Base-by-base conservation (phyloP, 2,329 filamentous ascomycete species). In the Claviceps sp. region DNA sequence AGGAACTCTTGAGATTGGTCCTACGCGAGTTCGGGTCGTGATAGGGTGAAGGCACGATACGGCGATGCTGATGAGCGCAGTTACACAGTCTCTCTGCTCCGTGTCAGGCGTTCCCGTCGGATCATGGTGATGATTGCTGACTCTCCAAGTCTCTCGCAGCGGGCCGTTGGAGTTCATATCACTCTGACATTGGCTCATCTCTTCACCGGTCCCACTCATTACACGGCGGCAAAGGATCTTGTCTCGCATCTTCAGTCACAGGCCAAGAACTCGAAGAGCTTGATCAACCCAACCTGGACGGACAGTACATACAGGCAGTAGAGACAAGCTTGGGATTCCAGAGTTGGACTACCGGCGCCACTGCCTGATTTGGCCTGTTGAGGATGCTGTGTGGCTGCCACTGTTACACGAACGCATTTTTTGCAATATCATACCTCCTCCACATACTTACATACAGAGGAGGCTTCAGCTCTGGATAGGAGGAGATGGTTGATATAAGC, bases 161-260 rank as follows among this genome's bases (percentile, higher is more conserved):
- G 19, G 41, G 50, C 46, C 41, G 38, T 50, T 39, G 16, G 26
- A 45, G 30, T 52, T 37, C 19, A 45, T 11, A 22, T 11, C 17
- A 24, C 16, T 24, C 47, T 52, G 47, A 47, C 45, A 58, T 56
- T 59, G 54, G 55, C 48, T 51, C 46, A 41, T 47, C 30, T 42
- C 37, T 50, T 60, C 58, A 61, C 59, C 59, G 59, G 57, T 59
- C 57, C 58, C 59, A 53, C 57, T 54, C 41, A 42, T 22, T 39
- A 46, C 44, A 46, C 22, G 40, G 45, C 24, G 24, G 49, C 44
- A 51, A 48, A 48, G 43, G 43, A 22, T 47, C 39, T 17, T 52
- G 53, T 47, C 47, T 54, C 41, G 34, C 46, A 51, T n/a, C 26
- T 22, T 52, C 50, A 52, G 48, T 54, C 50, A 54, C 53, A 52